Evolutionary conservation across 371 early-diverging fungal genomes (phyloP).

Genomic region (Haplosporangium sp.): DNA sequence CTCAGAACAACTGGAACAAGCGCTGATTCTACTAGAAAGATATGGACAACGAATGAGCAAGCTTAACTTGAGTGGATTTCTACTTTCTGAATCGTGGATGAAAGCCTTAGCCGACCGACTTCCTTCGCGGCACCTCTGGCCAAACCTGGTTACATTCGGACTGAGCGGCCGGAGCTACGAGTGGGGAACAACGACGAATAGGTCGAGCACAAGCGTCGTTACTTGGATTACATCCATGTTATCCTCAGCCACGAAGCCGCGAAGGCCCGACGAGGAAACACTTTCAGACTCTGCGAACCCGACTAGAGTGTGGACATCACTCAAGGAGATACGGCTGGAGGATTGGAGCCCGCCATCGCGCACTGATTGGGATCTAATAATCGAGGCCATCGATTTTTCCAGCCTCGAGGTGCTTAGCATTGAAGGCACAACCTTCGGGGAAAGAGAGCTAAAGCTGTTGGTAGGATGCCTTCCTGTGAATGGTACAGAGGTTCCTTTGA

Average conservation of each 20-base stretch:
- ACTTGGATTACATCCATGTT: too few relatives aligned
- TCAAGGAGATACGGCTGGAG: background rate
- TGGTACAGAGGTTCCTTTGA: background rate
- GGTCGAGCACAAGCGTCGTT: too few relatives aligned
- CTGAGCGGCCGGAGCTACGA: too few relatives aligned
- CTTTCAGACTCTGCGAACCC: too few relatives aligned
- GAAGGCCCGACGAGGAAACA: too few relatives aligned
- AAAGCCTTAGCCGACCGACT: background rate
- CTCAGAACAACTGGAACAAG: background rate
- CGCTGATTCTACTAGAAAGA: background rate
- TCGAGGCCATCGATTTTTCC: constrained; percentile 2
- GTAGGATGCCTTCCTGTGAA: background rate
- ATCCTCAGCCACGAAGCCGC: too few relatives aligned
- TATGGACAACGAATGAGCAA: background rate
- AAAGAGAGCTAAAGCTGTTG: background rate
- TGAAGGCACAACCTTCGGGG: background rate
- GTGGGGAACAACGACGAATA: too few relatives aligned
- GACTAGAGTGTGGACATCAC: background rate
- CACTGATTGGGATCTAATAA: background rate
- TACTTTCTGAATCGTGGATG: too few relatives aligned
- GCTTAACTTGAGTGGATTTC: background rate
- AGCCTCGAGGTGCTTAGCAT: background rate
- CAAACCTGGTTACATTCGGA: background rate
- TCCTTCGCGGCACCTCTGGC: background rate
- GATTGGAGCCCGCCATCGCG: too few relatives aligned